phyloP scores from a whole-genome alignment of 1,284 basidiomycete genomes.

The Termitomyces sp. region DNA sequence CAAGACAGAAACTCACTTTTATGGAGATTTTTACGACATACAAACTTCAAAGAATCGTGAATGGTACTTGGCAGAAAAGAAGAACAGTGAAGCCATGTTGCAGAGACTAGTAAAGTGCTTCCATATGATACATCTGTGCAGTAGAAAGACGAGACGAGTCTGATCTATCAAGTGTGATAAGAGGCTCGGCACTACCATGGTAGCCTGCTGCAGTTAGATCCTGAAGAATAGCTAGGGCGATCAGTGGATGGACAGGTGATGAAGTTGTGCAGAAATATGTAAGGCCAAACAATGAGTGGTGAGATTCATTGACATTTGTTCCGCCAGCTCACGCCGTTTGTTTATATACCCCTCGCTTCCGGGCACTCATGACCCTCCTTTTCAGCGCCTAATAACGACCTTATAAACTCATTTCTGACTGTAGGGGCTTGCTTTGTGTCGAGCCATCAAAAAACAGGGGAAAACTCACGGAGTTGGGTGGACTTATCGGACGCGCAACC shows the following conservation, averaged over 20 bases:
- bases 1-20: too few relatives aligned
- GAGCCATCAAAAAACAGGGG: neutral
- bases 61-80: too few relatives aligned
- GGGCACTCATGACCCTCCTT: slow-evolving; percentile 12
- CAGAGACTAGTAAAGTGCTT: too few relatives aligned
- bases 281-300: neutral
- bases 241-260: slow-evolving; percentile 11
- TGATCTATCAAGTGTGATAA: neutral
- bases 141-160: neutral
- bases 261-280: slow-evolving; percentile 10
- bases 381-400: slow-evolving; percentile 1
- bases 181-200: neutral
- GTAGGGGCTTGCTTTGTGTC: neutral
- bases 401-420: neutral
- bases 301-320: slow-evolving; percentile 4
- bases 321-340: slow-evolving; percentile 11
- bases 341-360: slow-evolving; percentile 14
- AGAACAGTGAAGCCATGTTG: too few relatives aligned
- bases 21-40: too few relatives aligned
- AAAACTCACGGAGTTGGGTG: slow-evolving; percentile 4
- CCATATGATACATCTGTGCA: too few relatives aligned
- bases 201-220: neutral
- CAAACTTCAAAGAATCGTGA: too few relatives aligned
- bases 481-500: neutral
- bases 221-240: too few relatives aligned